A percentile compares a stretch with the other conserved stretches of the same genome.
phyloP scores from a whole-genome alignment of 164 flowering plant genomes.

The Macadamia tetraphylla region DNA sequence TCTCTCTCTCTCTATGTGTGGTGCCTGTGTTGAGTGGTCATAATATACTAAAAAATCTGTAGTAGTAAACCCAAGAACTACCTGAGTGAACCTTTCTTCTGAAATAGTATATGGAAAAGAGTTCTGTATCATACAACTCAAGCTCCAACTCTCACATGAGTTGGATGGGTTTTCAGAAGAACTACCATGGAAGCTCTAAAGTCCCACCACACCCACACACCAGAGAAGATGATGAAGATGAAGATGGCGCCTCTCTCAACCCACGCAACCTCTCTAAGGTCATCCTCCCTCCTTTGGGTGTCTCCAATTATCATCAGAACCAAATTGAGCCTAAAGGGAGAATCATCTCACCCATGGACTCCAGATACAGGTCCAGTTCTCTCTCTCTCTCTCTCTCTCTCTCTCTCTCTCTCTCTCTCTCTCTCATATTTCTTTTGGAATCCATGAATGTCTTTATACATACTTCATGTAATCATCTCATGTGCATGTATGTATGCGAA shows the following conservation, averaged over 20 bases:
- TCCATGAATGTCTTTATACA: too few relatives aligned
- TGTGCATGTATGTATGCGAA: too few relatives aligned
- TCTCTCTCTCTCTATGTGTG: too few relatives aligned
- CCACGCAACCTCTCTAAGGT: conserved; percentile 60
- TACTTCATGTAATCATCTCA: too few relatives aligned
- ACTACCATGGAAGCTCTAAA: neutral
- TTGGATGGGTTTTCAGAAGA: neutral
- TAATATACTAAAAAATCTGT: too few relatives aligned
- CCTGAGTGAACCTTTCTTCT: neutral
- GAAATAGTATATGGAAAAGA: neutral
- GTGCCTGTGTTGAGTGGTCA: too few relatives aligned
- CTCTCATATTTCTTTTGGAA: neutral
- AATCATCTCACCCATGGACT: conserved; percentile 65
- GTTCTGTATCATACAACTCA: neutral
- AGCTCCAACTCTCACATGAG: neutral
- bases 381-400: neutral
- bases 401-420: neutral
- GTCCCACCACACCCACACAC: neutral
- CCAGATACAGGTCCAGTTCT: conserved; percentile 64
- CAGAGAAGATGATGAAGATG: too few relatives aligned
- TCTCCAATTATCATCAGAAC: conserved; percentile 32
- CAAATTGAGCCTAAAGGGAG: conserved; percentile 31
- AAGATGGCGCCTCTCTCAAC: conserved; percentile 17
- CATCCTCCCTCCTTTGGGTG: conserved; percentile 82
- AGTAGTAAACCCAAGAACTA: too few relatives aligned